Conservation (phyloP, 805 yeast species). For the Candida adriatica region DNA sequence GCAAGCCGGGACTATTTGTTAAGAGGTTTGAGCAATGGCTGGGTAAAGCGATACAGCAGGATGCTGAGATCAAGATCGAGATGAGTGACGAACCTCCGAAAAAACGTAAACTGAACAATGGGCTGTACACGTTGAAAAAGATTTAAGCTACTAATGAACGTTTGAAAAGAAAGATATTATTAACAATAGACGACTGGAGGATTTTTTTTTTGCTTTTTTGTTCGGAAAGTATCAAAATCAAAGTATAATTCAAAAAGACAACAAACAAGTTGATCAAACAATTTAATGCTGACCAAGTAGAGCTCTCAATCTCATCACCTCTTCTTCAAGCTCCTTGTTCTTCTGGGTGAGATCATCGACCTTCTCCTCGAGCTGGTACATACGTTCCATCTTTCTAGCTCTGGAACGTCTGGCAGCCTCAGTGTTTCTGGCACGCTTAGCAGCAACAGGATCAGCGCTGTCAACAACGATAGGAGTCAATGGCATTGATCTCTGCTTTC, state of each 20-base stretch:
- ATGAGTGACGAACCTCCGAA: background rate
- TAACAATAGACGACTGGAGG: constrained; percentile 3
- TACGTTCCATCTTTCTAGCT: constrained; percentile 86
- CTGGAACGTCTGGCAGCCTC: constrained; percentile 96
- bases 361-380: constrained; percentile 72
- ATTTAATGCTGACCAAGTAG: constrained; percentile 29
- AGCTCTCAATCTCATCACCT: constrained; percentile 53
- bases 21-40: constrained; percentile 5
- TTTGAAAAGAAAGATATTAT: background rate
- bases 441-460: constrained; percentile 55
- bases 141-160: too few species aligned
- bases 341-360: constrained; percentile 58
- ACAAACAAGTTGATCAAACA: constrained; percentile 1
- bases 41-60: background rate
- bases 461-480: constrained; percentile 61
- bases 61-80: background rate
- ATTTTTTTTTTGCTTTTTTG: constrained; percentile 4
- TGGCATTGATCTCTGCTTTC: constrained; percentile 70
- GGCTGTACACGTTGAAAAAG: too few species aligned
- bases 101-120: too few species aligned
- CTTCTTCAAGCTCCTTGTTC: constrained; percentile 55
- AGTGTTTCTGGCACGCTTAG: constrained; percentile 91
- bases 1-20: constrained; percentile 7
- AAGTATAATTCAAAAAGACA: background rate
- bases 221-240: constrained; percentile 1